Base-by-base conservation (phyloP, 805 yeast genomes). In the Yamadazyma scolyti region DNA sequence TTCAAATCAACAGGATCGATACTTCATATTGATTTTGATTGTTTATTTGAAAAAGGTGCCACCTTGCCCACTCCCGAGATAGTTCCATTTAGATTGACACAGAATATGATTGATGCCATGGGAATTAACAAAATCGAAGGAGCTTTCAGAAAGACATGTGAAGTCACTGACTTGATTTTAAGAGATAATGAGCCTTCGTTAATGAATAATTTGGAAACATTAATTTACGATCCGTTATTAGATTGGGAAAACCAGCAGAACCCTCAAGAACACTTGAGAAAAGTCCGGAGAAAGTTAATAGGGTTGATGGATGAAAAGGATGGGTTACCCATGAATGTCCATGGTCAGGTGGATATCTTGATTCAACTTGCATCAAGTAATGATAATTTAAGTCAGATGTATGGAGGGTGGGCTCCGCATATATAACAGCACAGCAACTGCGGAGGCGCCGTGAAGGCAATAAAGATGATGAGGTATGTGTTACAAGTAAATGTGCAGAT, bases 21-120 rank as follows among this genome's bases (percentile, higher is more conserved):
- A 0, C 58, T 93, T 39, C 99, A 93, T 54, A 97, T 93, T 33
- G 99, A 94, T 58, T 93, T 93, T 56, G 97, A 94, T 52, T 90
- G 97, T 61, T 64, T 93, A 24, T 93, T 94, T 50, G 97, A 90
- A 36, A 93, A 90, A 52, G 85, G 84, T 15, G 59, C 79, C 17
- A 79, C 80, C 2, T 53, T 75, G 13, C 74, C 75, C 0, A 80
- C 83, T 5, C 99, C 99, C 0, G 99, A 93, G 50, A 65, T 86
- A 18, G 98, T 93, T 2, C 99, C 98, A 4, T 94, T 93, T 52
- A 61, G 99, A 40, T 61, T 94, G 20, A 86, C 97, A 0, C 65
- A 95, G 36, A 97, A 94, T 52, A 68, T 93, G 31, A 80, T 88
- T 4, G 97, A 93, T 61, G 98, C 94, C 0, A 74, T 94, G 65